Percentiles rank a stretch among this genome's conserved stretches.
Evolutionary conservation across 2,329 filamentous ascomycete species (phyloP).

Genomic region (Raffaelea deltoideospora): DNA sequence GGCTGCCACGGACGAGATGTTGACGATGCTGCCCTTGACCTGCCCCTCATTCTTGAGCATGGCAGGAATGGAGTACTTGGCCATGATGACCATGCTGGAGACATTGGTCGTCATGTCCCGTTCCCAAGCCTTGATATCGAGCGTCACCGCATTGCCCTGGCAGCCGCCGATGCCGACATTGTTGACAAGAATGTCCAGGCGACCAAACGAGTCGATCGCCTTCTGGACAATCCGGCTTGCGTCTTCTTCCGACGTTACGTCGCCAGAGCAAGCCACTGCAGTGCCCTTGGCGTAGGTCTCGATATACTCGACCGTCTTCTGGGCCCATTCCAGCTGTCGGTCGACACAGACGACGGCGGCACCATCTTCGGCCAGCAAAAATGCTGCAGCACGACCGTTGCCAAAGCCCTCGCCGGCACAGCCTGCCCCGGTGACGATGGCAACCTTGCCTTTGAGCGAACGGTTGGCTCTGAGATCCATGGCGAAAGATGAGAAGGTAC

Average conservation of each 20-base stretch:
- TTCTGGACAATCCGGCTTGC: slow-evolving; percentile 27
- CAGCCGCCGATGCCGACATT: slow-evolving; percentile 48
- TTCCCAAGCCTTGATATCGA: slow-evolving; percentile 43
- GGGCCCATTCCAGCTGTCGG: slow-evolving; percentile 6
- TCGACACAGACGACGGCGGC: slow-evolving; percentile 11
- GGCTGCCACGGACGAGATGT: slow-evolving; percentile 47
- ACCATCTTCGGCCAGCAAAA: slow-evolving; percentile 12
- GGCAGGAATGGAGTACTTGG: slow-evolving; percentile 41
- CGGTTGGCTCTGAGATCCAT: slow-evolving; percentile 1
- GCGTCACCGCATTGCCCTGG: slow-evolving; percentile 40
- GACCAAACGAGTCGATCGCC: slow-evolving; percentile 32
- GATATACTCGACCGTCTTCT: slow-evolving; percentile 7
- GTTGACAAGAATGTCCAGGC: slow-evolving; percentile 48
- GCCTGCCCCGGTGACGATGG: slow-evolving; percentile 12
- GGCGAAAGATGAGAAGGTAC: neutral
- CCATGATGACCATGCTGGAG: slow-evolving; percentile 49
- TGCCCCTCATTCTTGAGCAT: slow-evolving; percentile 39
- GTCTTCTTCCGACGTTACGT: slow-evolving; percentile 39
- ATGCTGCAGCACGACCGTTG: slow-evolving; percentile 11
- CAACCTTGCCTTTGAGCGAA: slow-evolving; percentile 6
- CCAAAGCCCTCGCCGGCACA: slow-evolving; percentile 8
- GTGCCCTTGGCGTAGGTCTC: neutral
- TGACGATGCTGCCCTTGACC: slow-evolving; percentile 30
- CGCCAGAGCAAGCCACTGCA: slow-evolving; percentile 27
- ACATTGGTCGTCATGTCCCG: slow-evolving; percentile 45